Evolutionary conservation across 1,139 yeast genomes (phyloP).

Genomic region (Lodderomyces beijingensis): DNA sequence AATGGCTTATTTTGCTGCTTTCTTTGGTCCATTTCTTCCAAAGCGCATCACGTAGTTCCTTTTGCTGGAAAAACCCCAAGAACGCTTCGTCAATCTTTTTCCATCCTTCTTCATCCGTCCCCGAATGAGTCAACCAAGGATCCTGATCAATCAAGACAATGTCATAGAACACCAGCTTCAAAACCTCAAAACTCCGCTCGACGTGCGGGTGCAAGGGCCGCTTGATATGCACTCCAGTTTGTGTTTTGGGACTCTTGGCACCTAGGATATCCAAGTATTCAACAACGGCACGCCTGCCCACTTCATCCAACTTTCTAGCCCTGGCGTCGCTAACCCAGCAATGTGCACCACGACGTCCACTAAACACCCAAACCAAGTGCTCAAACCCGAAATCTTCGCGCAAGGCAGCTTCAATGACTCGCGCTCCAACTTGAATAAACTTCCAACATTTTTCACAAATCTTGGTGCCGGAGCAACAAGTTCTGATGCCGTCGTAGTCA

Average conservation of each 20-base stretch:
- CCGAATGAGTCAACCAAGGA: not conserved
- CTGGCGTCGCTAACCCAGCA: conserved; percentile 93
- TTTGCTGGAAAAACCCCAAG: conserved; percentile 59
- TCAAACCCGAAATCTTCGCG: conserved; percentile 87
- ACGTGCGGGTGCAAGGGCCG: conserved; percentile 91
- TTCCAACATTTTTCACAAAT: conserved; percentile 94
- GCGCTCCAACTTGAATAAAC: conserved; percentile 83
- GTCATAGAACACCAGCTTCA: conserved; percentile 60
- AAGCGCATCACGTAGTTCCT: conserved; percentile 50
- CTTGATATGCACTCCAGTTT: conserved; percentile 38
- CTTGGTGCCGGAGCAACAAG: conserved; percentile 84
- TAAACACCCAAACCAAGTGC: conserved; percentile 89
- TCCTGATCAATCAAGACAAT: conserved; percentile 42
- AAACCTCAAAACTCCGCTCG: conserved; percentile 65
- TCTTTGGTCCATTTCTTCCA: conserved; percentile 41
- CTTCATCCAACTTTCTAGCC: conserved; percentile 72
- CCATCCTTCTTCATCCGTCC: conserved; percentile 12
- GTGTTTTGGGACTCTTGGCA: too few species aligned
- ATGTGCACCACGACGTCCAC: conserved; percentile 99
- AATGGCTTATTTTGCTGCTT: conserved; percentile 19
- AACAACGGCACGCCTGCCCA: conserved; percentile 69
- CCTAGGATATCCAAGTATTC: conserved; percentile 79
- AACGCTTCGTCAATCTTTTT: conserved; percentile 43
- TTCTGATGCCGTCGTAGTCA: conserved; percentile 90
- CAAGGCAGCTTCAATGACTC: conserved; percentile 66